phyloP scores from a whole-genome alignment of 441 rosid species.

The Hura crepitans region DNA sequence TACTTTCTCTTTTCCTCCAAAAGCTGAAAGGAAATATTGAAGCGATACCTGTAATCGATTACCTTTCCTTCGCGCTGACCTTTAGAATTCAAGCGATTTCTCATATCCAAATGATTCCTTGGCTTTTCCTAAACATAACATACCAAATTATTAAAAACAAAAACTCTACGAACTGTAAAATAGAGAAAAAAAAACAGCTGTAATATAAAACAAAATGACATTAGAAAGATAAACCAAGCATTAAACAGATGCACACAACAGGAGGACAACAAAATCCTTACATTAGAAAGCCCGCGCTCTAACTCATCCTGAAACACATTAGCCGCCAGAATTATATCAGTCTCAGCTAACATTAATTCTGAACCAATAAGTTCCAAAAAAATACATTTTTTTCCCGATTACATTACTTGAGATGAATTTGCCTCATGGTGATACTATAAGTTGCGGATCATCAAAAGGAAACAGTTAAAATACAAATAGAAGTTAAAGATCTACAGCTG shows the following conservation, averaged over 20 bases:
- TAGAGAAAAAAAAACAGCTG: neutral
- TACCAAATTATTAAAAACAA: conserved; percentile 5
- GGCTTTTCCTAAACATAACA: conserved; percentile 61
- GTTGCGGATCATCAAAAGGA: neutral
- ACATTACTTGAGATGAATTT: neutral
- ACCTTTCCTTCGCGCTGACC: conserved; percentile 92
- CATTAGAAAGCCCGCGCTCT: conserved; percentile 70
- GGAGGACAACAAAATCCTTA: conserved; percentile 24
- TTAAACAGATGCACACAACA: neutral
- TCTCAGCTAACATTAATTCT: neutral
- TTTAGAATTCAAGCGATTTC: conserved; percentile 80
- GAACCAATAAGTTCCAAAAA: neutral
- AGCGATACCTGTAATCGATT: conserved; percentile 73
- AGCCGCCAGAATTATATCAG: conserved; percentile 4
- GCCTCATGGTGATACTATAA: neutral
- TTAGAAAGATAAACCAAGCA: neutral
- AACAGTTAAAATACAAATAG: neutral
- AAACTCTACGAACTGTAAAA: neutral
- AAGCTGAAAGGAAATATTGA: conserved; percentile 11
- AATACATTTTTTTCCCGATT: neutral
- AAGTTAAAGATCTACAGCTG: conserved; percentile 3
- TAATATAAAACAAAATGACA: neutral
- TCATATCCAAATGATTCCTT: conserved; percentile 90
- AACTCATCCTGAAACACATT: conserved; percentile 65
- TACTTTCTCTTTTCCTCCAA: neutral